Percentiles rank a stretch among this genome's conserved stretches.
phyloP scores from a whole-genome alignment of 1,139 yeast species.

The Magnusiomyces tetraspermus region DNA sequence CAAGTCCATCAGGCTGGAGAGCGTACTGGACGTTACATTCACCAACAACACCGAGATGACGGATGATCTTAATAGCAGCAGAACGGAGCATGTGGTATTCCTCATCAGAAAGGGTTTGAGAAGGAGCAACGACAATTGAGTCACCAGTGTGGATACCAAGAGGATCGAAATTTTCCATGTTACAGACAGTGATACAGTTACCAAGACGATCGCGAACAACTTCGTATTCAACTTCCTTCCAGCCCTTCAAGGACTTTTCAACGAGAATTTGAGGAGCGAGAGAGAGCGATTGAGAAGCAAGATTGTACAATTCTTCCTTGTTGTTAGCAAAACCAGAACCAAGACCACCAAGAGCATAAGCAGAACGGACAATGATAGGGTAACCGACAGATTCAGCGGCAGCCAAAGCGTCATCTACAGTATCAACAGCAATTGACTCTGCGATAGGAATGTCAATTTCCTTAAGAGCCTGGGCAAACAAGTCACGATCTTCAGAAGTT shows the following conservation, averaged over 20 bases:
- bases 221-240: constrained; percentile 98
- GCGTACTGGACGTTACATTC: constrained; percentile 99
- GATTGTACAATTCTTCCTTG: constrained; percentile 69
- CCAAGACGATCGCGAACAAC: constrained; percentile 96
- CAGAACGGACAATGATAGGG: constrained; percentile 96
- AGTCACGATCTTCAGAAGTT: constrained; percentile 95
- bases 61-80: constrained; percentile 92
- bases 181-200: constrained; percentile 98
- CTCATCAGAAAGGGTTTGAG: constrained; percentile 94
- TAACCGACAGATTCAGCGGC: constrained; percentile 87
- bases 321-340: constrained; percentile 96
- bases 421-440: constrained; percentile 88
- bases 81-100: constrained; percentile 98
- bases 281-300: constrained; percentile 81
- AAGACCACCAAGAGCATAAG: constrained; percentile 93
- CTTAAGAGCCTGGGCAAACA: constrained; percentile 87
- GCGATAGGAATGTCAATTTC: constrained; percentile 94
- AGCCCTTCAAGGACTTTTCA: constrained; percentile 96
- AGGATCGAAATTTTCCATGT: constrained; percentile 99
- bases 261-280: constrained; percentile 90
- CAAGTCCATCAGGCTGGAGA: constrained; percentile 88
- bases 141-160: constrained; percentile 99
- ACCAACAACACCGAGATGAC: constrained; percentile 98
- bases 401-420: constrained; percentile 79
- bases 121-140: constrained; percentile 97